Conservation (phyloP, 441 rosid genomes). For the Macaranga tanarius region DNA sequence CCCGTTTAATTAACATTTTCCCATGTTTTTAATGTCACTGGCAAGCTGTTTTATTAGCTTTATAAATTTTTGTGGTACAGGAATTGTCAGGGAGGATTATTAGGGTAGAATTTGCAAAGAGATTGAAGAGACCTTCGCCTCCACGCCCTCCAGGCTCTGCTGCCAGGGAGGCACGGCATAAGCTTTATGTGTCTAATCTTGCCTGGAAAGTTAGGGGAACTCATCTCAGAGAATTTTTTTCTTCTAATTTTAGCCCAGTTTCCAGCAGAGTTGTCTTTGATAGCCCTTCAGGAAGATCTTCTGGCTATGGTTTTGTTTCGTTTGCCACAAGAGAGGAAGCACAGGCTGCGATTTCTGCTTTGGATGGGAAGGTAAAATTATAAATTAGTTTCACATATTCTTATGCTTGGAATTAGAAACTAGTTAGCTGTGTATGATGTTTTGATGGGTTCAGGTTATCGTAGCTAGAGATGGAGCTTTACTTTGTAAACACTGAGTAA, state of each 20-base stretch:
- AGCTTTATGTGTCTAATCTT: constrained; percentile 78
- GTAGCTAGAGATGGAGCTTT: neutral
- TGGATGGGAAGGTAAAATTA: constrained; percentile 68
- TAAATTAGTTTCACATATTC: neutral
- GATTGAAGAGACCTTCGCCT: constrained; percentile 55
- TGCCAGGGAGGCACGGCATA: constrained; percentile 56
- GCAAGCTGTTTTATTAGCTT: constrained; percentile 14
- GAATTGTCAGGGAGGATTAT: constrained; percentile 72
- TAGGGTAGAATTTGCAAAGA: constrained; percentile 70
- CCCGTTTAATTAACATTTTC: neutral
- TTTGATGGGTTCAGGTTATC: neutral
- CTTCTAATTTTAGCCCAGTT: constrained; percentile 52
- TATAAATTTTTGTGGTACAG: constrained; percentile 36
- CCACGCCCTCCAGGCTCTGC: constrained; percentile 35
- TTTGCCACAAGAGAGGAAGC: constrained; percentile 84
- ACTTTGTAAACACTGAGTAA: neutral
- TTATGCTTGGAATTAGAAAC: neutral
- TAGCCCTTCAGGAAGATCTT: constrained; percentile 58
- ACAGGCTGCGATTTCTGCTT: constrained; percentile 65
- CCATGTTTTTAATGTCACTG: neutral
- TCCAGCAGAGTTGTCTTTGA: constrained; percentile 71
- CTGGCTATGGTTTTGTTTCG: constrained; percentile 88
- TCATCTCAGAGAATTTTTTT: constrained; percentile 71
- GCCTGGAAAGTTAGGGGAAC: constrained; percentile 87
- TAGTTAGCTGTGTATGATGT: neutral